These are phyloP conservation scores for Leccinum subtestaceum DNA, from an alignment of 768 basidiomycete species.

Conservation along the genomic window DNA sequence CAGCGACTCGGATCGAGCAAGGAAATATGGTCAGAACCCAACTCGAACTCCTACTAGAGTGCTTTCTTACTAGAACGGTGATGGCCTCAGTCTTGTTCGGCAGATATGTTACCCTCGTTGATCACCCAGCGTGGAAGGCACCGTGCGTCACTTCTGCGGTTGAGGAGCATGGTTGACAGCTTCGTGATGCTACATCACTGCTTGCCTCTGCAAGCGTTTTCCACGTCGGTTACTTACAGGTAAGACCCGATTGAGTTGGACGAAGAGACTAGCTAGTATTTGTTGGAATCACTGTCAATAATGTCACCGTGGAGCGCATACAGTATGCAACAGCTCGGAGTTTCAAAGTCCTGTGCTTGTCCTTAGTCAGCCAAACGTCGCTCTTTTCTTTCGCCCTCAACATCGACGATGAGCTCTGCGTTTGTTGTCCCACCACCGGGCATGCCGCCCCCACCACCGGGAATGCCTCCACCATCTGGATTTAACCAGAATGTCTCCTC, in stretches of 20 bases:
- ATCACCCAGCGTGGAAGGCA: background rate
- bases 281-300: background rate
- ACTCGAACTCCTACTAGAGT: background rate
- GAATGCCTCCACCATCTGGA: constrained; percentile 38
- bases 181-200: too few species aligned
- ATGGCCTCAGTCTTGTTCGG: background rate
- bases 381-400: constrained; percentile 28
- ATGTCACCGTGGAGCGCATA: background rate
- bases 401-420: constrained; percentile 32
- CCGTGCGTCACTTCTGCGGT: background rate
- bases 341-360: constrained; percentile 7
- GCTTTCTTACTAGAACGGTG: background rate
- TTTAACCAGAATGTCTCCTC: constrained; percentile 36
- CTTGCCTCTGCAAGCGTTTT: background rate
- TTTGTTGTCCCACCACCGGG: constrained; percentile 41
- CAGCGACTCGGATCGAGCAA: background rate
- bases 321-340: background rate
- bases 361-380: constrained; percentile 25
- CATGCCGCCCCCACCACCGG: constrained; percentile 41
- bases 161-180: background rate
- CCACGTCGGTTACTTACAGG: background rate
- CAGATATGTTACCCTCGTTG: background rate
- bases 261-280: too few species aligned
- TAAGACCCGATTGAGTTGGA: background rate
- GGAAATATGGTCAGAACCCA: background rate